Evolutionary conservation across 1,139 yeast genomes (phyloP), one percentile per base, ranked within the genome.

Genomic region (Zygosaccharomyces pseudobailii): DNA sequence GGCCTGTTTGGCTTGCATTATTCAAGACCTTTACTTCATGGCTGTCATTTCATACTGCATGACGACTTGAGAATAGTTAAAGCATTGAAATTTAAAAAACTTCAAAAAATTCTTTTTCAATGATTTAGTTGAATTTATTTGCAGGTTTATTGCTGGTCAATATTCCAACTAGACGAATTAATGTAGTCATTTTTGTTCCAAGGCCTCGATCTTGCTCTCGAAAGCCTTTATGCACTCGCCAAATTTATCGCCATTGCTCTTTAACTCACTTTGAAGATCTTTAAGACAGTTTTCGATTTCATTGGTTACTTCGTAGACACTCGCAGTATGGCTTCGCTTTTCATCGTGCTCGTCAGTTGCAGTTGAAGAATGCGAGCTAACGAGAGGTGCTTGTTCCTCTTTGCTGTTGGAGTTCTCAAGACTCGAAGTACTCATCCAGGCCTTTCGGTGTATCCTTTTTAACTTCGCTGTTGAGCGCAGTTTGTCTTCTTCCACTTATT

Each of bases 221-320:
- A 62, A 51, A 0, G 53, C 49, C 8, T 52, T 41, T 17, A 58
- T 48, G 23, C 55, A 46, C 30, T 52, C 46, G 13, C 51, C 49
- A 47, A 57, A 61, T 22, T 53, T 54, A 13, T 54, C 57, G 20
- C 62, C 66, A 22, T 61, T 65, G 6, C 54, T 61, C 5, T 62
- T 63, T 30, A 56, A 39, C 23, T 48, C 60, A 56, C 31, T 55
- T 66, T 71, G 59, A 6, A 78, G 59, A 5, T 63, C 65, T 32
- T 69, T 62, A 20, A 79, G 55, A 41, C 70, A 66, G 8, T 61
- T 61, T 53, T 79, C 81, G 22, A 80, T 71, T 21, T 70, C 75
- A 46, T 71, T 72, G 0, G 82, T 78, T 19, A 79, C 67, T 42
- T 80, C 84, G 52, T 77, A 74, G 2, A 78, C 73, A 2, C 82